Evolutionary conservation across 148 eudicot species (phyloP).

Genomic region (Nepenthes gracilis): DNA sequence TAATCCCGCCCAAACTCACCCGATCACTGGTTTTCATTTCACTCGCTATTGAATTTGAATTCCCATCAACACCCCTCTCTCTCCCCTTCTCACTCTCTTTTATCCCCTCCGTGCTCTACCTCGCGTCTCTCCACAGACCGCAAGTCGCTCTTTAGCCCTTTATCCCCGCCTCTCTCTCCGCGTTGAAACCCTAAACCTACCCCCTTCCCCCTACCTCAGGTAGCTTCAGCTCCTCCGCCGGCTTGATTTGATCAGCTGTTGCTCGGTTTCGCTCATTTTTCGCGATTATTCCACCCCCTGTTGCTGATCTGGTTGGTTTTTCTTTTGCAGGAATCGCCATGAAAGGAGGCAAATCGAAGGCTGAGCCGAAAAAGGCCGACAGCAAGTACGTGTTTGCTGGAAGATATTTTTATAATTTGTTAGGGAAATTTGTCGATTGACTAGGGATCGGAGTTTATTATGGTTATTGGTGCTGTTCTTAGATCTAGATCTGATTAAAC

Average conservation of each 20-base stretch:
- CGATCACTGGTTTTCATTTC: no score
- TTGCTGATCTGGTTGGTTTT: not conserved
- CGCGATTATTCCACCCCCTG: not conserved
- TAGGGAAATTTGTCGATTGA: no score
- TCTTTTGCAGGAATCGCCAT: slow-evolving; percentile 17
- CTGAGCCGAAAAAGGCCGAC: slow-evolving; percentile 26
- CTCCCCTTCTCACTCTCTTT: not conserved
- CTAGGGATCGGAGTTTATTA: not conserved
- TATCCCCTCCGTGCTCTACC: not conserved
- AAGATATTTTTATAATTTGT: not conserved
- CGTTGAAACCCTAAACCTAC: not conserved
- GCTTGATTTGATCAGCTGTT: not conserved
- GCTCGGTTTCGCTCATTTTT: not conserved
- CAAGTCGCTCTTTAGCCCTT: no score
- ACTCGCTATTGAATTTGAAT: not conserved
- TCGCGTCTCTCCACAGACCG: not conserved
- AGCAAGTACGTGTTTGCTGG: slow-evolving; percentile 11
- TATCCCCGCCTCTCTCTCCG: not conserved
- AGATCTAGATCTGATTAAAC: not conserved
- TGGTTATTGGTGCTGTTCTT: not conserved
- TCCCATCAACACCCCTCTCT: not conserved
- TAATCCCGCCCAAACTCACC: slow-evolving; percentile 18
- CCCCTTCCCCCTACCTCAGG: not conserved
- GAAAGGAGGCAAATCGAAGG: slow-evolving; percentile 45
- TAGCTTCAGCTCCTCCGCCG: not conserved